Evolutionary conservation across 108 stramenopile species (phyloP).

Genomic region (Parmales sp.): DNA sequence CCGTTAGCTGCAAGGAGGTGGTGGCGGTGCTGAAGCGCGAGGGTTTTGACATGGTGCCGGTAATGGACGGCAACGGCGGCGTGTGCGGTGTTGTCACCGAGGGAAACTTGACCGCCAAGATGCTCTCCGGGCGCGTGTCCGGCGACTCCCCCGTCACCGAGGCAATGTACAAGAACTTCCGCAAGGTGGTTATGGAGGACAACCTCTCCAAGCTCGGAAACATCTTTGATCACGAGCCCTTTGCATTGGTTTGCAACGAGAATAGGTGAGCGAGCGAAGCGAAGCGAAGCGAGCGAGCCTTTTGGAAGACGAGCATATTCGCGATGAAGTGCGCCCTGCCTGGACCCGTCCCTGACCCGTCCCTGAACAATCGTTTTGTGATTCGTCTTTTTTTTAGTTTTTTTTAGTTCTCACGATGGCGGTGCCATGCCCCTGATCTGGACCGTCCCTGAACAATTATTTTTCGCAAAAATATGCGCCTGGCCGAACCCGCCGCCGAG

Average conservation of each 20-base stretch:
- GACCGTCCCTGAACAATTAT: no score
- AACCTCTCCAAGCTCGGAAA: conserved; percentile 58
- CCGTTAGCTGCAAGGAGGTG: conserved; percentile 72
- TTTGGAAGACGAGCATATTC: no score
- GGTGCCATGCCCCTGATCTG: no score
- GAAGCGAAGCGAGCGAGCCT: no score
- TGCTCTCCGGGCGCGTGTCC: conserved; percentile 53
- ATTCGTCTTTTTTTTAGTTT: no score
- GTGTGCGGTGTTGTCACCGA: conserved; percentile 87
- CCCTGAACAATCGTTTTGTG: no score
- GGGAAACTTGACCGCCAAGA: conserved; percentile 69
- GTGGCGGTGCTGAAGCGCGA: conserved; percentile 66
- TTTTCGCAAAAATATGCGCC: background rate
- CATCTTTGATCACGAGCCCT: conserved; percentile 13
- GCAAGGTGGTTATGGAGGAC: conserved; percentile 59
- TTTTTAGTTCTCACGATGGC: no score
- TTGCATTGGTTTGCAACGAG: background rate
- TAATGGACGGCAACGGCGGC: conserved; percentile 54
- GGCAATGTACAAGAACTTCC: conserved; percentile 81
- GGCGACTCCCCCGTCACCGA: conserved; percentile 59
- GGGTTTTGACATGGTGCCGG: conserved; percentile 91
- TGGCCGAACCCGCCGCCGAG: no score
- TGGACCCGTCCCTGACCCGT: no score
- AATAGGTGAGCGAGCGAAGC: no score
- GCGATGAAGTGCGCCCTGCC: no score